A percentile compares a stretch with the other conserved stretches of the same genome.
Evolutionary conservation across 129 eudicot species (phyloP).

Genomic region (Helianthus annuus): DNA sequence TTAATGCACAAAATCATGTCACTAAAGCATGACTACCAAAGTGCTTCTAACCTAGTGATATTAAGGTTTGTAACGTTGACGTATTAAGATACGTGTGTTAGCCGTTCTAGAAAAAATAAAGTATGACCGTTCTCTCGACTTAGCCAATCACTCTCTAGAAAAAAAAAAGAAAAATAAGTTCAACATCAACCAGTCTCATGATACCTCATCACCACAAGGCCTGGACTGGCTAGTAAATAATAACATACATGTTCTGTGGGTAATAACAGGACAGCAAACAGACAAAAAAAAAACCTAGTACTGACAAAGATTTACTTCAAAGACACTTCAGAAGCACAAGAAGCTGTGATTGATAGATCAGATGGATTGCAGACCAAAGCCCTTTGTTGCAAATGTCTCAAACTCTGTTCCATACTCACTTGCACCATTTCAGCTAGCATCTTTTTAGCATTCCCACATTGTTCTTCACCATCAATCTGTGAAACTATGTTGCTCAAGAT

Average conservation of each 20-base stretch:
- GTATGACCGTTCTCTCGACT: conserved; percentile 9
- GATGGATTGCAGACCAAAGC: conserved; percentile 84
- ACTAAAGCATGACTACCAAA: neutral
- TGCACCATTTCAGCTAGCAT: conserved; percentile 98
- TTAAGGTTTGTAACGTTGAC: no score
- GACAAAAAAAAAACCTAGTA: neutral
- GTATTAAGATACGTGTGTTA: no score
- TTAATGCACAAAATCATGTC: neutral
- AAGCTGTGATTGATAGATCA: conserved; percentile 48
- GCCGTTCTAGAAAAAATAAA: neutral
- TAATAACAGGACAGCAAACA: conserved; percentile 9
- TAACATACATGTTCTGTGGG: conserved; percentile 13
- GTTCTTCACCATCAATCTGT: conserved; percentile 85
- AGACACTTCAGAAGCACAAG: conserved; percentile 64
- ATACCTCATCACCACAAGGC: conserved; percentile 33
- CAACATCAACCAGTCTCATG: conserved; percentile 37
- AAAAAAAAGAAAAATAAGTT: conserved; percentile 2
- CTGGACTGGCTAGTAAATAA: conserved; percentile 35
- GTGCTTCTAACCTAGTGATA: no score
- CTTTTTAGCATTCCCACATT: conserved; percentile 82
- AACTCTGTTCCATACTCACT: conserved; percentile 96
- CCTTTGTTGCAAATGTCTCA: conserved; percentile 85
- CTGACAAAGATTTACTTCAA: conserved; percentile 34
- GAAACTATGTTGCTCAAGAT: conserved; percentile 70
- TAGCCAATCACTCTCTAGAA: conserved; percentile 15